A percentile compares a stretch with the other conserved stretches of the same genome.
These are phyloP conservation scores for Daldinia childiae DNA, from an alignment of 495 filamentous ascomycete species.

Conservation along the genomic window DNA sequence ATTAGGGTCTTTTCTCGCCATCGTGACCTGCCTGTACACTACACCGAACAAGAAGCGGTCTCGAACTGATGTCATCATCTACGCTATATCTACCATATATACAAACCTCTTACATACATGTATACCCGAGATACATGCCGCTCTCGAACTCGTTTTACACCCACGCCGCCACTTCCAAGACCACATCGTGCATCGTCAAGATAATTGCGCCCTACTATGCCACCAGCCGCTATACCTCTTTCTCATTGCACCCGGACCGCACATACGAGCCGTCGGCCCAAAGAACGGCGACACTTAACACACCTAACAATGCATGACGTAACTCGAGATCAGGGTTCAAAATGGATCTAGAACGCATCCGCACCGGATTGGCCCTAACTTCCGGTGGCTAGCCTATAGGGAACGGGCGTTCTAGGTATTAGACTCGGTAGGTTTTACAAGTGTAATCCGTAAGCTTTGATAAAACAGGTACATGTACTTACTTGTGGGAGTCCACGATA, in stretches of 20 bases:
- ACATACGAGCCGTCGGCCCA: constrained; percentile 19
- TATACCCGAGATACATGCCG: constrained; percentile 10
- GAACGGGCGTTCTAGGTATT: neutral
- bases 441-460: constrained; percentile 8
- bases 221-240: constrained; percentile 25
- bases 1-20: constrained; percentile 5
- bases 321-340: constrained; percentile 15
- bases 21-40: neutral
- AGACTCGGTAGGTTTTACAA: constrained; percentile 7
- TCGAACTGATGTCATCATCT: constrained; percentile 11
- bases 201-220: constrained; percentile 3
- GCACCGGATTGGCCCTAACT: constrained; percentile 15
- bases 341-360: constrained; percentile 19
- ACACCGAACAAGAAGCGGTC: constrained; percentile 9
- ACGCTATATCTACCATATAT: neutral
- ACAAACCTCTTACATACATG: constrained; percentile 7
- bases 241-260: constrained; percentile 18
- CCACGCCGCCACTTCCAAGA: constrained; percentile 25
- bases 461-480: constrained; percentile 6
- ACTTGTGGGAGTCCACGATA: neutral
- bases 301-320: constrained; percentile 32
- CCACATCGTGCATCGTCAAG: neutral
- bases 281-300: neutral
- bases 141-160: neutral
- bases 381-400: constrained; percentile 14